Evolutionary conservation across 805 yeast genomes (phyloP).

Genomic region (Candida silvatica): DNA sequence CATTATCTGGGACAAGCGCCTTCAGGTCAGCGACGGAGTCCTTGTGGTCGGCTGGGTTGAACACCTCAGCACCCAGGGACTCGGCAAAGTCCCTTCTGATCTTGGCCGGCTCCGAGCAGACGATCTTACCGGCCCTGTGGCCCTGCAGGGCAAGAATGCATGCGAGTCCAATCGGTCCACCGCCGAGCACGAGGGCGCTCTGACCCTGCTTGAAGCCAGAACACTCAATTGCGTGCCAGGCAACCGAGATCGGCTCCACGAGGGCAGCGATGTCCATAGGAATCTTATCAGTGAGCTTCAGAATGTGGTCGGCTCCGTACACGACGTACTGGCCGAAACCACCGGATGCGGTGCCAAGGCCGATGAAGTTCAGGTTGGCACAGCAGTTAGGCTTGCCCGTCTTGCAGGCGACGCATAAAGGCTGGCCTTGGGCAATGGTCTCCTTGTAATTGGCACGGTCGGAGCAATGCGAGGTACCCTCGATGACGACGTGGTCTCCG

Average conservation of each 20-base stretch:
- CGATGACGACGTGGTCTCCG: slow-evolving; percentile 57
- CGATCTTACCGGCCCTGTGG: slow-evolving; percentile 37
- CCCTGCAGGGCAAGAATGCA: slow-evolving; percentile 47
- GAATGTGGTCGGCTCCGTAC: slow-evolving; percentile 26
- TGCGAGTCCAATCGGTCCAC: slow-evolving; percentile 58
- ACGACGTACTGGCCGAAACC: slow-evolving; percentile 33
- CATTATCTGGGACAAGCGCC: slow-evolving; percentile 29
- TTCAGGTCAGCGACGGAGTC: slow-evolving; percentile 29
- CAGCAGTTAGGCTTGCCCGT: slow-evolving; percentile 39
- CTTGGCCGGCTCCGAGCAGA: slow-evolving; percentile 53
- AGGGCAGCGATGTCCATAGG: slow-evolving; percentile 36
- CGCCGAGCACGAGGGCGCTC: slow-evolving; percentile 44
- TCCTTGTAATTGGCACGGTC: slow-evolving; percentile 25
- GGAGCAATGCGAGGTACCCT: slow-evolving; percentile 48
- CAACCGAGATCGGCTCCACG: slow-evolving; percentile 49
- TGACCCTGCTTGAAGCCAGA: slow-evolving; percentile 35
- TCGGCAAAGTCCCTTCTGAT: slow-evolving; percentile 55
- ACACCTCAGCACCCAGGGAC: slow-evolving; percentile 36
- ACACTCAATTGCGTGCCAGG: slow-evolving; percentile 50
- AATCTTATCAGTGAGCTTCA: slow-evolving; percentile 23
- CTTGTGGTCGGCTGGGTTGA: slow-evolving; percentile 39
- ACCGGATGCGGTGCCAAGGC: slow-evolving; percentile 44
- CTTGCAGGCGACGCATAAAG: slow-evolving; percentile 33
- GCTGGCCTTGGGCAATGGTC: slow-evolving; percentile 17
- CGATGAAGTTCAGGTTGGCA: slow-evolving; percentile 32